Percentiles rank a stretch among this genome's conserved stretches.
Conservation (phyloP, 441 rosid species). For the Gossypium trilobum region DNA sequence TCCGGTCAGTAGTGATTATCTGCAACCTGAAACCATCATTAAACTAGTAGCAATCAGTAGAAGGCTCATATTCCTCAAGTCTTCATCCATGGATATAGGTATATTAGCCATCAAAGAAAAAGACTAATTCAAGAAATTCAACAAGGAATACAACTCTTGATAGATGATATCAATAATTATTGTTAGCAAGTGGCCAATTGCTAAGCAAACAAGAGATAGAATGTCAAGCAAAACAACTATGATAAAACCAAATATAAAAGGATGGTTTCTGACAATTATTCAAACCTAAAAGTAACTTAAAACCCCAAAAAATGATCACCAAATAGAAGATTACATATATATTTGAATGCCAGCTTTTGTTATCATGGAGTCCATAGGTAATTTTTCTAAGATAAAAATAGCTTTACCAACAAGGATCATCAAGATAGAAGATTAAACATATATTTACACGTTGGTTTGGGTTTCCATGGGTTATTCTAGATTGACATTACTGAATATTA, state of each 20-base stretch:
- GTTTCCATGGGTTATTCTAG: no score
- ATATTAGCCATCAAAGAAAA: background rate
- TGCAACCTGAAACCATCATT: slow-evolving; percentile 31
- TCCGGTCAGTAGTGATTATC: slow-evolving; percentile 50
- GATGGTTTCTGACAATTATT: background rate
- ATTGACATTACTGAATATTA: no score
- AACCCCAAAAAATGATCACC: background rate
- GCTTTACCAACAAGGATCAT: no score
- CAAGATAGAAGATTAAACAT: no score
- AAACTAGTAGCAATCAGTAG: background rate
- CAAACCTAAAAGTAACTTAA: background rate
- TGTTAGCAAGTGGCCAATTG: background rate
- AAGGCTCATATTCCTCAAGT: background rate
- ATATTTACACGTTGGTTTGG: no score
- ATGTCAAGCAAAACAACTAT: background rate
- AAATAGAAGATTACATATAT: background rate
- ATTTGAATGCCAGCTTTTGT: no score
- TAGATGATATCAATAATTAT: background rate
- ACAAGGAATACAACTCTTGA: background rate
- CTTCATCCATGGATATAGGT: background rate
- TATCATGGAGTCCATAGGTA: no score
- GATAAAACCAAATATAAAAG: background rate
- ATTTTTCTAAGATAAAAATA: no score
- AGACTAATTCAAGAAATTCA: background rate
- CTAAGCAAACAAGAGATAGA: background rate